Evolutionary conservation across 352 stramenopile genomes (phyloP), one percentile per base, ranked within the genome.

Genomic region (Phytophthora boehmeriae): DNA sequence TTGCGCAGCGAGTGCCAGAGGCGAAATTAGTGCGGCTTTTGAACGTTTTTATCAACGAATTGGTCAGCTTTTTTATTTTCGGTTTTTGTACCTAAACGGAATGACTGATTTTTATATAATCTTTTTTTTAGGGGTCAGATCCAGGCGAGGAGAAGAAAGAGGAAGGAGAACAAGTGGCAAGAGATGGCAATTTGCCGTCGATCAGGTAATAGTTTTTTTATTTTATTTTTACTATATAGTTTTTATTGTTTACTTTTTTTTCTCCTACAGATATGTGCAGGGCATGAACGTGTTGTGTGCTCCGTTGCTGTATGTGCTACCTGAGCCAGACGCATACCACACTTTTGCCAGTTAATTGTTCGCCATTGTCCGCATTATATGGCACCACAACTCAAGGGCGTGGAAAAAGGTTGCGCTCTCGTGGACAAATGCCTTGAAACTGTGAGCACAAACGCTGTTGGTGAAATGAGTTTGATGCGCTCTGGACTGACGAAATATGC

Each of bases 201-300:
- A 84, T 87, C 25, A 63, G 76, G 76, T 86, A 41, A 1, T 49
- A 19, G 34, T 13, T 34, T 51, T 11, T 16, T 30, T 30, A 5
- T 9, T 38, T 51, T 30, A 6, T 38, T 50, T 65, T 35, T 36
- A 17, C 34, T 38, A n/a, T 20, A 6, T 23, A 3, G 9, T 27
- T 42, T 5, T 16, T 32, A 8, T 39, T 56, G 36, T 14, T 28
- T 16, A 14, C 27, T 22, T 14, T n/a, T n/a, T n/a, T n/a, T n/a
- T n/a, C n/a, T n/a, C n/a, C n/a, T 13, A 9, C 45, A 85, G 79
- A 54, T 98, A 98, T 57, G 91, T 98, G n/a, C 92, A 98, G 63
- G 91, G 91, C 39, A 97, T 98, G 89, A 97, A 97, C 59, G 79
- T 97, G 20, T 52, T 98, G 16, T 96, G 86, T 53, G 90, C 88